These are phyloP conservation scores for Hericium coralloides DNA, from an alignment of 768 basidiomycete species.

Conservation along the genomic window DNA sequence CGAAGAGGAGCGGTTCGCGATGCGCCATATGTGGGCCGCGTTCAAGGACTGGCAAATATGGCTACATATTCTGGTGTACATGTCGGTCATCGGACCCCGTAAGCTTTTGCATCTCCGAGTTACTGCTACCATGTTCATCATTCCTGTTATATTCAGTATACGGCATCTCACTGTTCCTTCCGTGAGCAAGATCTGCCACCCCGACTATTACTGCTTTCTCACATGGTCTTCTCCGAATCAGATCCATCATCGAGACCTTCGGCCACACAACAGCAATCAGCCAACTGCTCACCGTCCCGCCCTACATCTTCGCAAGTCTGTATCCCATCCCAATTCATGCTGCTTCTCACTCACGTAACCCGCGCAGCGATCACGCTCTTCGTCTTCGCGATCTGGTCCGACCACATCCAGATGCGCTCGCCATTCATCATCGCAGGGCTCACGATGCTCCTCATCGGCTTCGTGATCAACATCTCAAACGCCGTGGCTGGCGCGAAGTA, in stretches of 20 bases:
- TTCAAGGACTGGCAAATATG: conserved; percentile 61
- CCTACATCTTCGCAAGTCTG: conserved; percentile 57
- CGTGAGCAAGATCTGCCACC: conserved; percentile 32
- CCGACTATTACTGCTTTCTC: too few relatives aligned
- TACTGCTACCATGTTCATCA: neutral
- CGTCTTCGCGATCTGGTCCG: conserved; percentile 48
- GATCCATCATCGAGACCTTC: conserved; percentile 29
- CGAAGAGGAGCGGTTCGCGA: conserved; percentile 53
- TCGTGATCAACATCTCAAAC: conserved; percentile 52
- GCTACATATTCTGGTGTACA: conserved; percentile 47
- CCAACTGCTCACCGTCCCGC: conserved; percentile 55
- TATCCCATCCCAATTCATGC: neutral
- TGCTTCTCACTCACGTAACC: neutral
- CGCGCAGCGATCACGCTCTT: conserved; percentile 42
- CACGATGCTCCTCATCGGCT: conserved; percentile 45
- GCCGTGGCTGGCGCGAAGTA: conserved; percentile 50
- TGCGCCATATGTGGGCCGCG: conserved; percentile 44
- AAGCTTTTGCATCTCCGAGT: conserved; percentile 20
- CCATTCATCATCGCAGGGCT: conserved; percentile 50
- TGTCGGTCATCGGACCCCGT: conserved; percentile 54
- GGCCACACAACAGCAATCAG: conserved; percentile 44
- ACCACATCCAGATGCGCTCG: conserved; percentile 42
- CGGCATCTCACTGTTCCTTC: conserved; percentile 63
- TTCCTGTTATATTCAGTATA: conserved; percentile 33
- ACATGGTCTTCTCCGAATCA: neutral